A percentile compares a stretch with the other conserved stretches of the same genome.
These are phyloP conservation scores for Botryotinia narcissicola DNA, from an alignment of 2,329 filamentous ascomycete species.

Conservation along the genomic window DNA sequence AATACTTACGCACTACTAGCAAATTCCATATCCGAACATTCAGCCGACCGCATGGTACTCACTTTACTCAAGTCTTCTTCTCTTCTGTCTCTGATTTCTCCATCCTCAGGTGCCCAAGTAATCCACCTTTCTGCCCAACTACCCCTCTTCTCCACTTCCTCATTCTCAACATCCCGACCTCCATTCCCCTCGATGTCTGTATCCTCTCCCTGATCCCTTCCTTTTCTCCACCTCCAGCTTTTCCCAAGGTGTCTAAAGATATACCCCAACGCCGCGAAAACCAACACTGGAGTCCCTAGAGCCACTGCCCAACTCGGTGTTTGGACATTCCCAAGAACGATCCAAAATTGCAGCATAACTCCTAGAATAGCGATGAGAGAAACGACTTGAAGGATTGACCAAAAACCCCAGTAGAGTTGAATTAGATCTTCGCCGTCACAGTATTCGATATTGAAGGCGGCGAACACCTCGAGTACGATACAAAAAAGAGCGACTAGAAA, in stretches of 20 bases:
- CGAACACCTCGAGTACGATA: conserved; percentile 54
- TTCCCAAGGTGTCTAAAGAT: conserved; percentile 29
- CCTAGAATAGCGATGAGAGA: conserved; percentile 58
- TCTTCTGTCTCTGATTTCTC: not conserved
- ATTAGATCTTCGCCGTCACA: conserved; percentile 61
- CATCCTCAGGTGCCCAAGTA: not conserved
- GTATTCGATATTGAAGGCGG: conserved; percentile 44
- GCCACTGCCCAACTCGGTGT: conserved; percentile 61
- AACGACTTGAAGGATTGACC: conserved; percentile 59
- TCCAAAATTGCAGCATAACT: conserved; percentile 53
- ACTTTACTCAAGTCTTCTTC: not conserved
- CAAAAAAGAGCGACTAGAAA: conserved; percentile 46
- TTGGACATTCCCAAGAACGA: conserved; percentile 48
- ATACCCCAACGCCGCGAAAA: conserved; percentile 48
- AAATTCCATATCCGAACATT: conserved; percentile 8
- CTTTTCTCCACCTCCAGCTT: conserved; percentile 6
- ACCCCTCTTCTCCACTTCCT: not conserved
- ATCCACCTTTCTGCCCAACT: conserved; percentile 15
- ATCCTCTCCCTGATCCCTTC: not conserved
- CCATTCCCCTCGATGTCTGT: not conserved
- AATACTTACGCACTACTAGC: not conserved
- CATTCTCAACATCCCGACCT: not conserved
- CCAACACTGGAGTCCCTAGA: conserved; percentile 57
- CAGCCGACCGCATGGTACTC: not conserved
- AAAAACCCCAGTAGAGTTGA: conserved; percentile 58